Percentiles rank a stretch among this genome's conserved stretches.
Evolutionary conservation across 148 eudicot genomes (phyloP).

Genomic region (Diospyros kaki): DNA sequence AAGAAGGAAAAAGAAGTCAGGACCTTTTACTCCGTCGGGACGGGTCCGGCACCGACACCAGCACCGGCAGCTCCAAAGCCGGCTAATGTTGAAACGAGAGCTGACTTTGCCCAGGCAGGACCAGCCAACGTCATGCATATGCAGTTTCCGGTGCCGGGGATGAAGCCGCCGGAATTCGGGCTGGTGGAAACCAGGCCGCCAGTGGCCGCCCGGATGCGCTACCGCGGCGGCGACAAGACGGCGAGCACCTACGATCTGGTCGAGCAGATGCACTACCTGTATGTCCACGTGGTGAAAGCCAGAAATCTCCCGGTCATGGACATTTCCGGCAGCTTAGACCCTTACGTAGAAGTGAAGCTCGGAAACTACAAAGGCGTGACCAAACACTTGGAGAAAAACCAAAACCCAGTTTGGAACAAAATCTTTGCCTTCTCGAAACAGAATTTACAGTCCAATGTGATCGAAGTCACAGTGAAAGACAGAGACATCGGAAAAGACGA

Average conservation of each 20-base stretch:
- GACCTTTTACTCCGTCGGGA: slow-evolving; percentile 62
- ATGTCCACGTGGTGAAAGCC: slow-evolving; percentile 80
- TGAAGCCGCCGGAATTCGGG: slow-evolving; percentile 68
- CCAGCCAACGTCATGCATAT: slow-evolving; percentile 50
- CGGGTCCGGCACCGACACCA: slow-evolving; percentile 11
- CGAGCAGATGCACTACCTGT: slow-evolving; percentile 77
- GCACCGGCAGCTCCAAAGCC: slow-evolving; percentile 19
- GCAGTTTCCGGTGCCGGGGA: slow-evolving; percentile 77
- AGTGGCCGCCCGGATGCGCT: slow-evolving; percentile 82
- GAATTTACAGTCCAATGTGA: slow-evolving; percentile 49
- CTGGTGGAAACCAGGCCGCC: slow-evolving; percentile 84
- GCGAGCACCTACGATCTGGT: slow-evolving; percentile 83
- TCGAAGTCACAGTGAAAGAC: slow-evolving; percentile 75
- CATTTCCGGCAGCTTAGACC: slow-evolving; percentile 78
- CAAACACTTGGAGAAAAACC: slow-evolving; percentile 73
- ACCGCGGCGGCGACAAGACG: slow-evolving; percentile 61
- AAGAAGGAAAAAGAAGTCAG: slow-evolving; percentile 47
- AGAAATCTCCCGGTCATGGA: slow-evolving; percentile 86
- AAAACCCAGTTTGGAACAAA: slow-evolving; percentile 67
- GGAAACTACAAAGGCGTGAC: slow-evolving; percentile 96
- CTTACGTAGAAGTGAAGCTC: slow-evolving; percentile 84
- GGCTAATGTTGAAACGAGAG: slow-evolving; percentile 27
- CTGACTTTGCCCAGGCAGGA: slow-evolving; percentile 51
- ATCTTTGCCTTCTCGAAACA: slow-evolving; percentile 83
- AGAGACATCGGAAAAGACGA: slow-evolving; percentile 81